Evolutionary conservation across 139 green algal species (phyloP), one percentile per base, ranked within the genome.

Genomic region (Yamagishiella unicocca): DNA sequence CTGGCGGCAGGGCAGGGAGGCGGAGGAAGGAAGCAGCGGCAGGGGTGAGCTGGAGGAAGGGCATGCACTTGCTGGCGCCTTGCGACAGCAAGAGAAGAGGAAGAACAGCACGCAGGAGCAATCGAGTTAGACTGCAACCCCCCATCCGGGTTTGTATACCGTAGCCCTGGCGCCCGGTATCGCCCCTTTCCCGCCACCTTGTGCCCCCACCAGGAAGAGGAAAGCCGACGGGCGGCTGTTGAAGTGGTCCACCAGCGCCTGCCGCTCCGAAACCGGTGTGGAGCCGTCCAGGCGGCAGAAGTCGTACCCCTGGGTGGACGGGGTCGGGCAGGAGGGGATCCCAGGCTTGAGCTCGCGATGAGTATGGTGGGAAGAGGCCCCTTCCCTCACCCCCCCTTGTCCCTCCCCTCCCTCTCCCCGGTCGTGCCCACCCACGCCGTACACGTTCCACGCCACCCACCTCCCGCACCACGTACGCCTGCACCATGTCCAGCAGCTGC

Each of bases 401-500:
- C n/a, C n/a, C n/a, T n/a, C n/a, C n/a, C n/a, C n/a, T n/a, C n/a
- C n/a, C n/a, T n/a, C n/a, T n/a, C n/a, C n/a, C n/a, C n/a, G n/a
- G n/a, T n/a, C n/a, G n/a, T n/a, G n/a, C n/a, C n/a, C n/a, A n/a
- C n/a, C n/a, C n/a, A n/a, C n/a, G n/a, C n/a, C n/a, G n/a, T n/a
- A n/a, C n/a, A n/a, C 64, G 24, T 31, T 72, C 42, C 12, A 14
- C 27, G 10, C 64, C 64, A 6, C 62, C 29, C 64, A 89, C 91
- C 33, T 85, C 27, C 37, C 64, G 76, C 12, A 62, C 71, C 9
- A 96, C 21, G 45, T 94, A 42, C 4, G 35, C 21, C 53, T 92
- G 71, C 4, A 97, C 64, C 55, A 96, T 92, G 76, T 91, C 84
- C 29, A 97, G 92, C 91, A 96, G 92, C 31, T 88, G 82, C 35